Conservation (phyloP, 2,329 filamentous ascomycete genomes). For the Cordyceps pruinosa region DNA sequence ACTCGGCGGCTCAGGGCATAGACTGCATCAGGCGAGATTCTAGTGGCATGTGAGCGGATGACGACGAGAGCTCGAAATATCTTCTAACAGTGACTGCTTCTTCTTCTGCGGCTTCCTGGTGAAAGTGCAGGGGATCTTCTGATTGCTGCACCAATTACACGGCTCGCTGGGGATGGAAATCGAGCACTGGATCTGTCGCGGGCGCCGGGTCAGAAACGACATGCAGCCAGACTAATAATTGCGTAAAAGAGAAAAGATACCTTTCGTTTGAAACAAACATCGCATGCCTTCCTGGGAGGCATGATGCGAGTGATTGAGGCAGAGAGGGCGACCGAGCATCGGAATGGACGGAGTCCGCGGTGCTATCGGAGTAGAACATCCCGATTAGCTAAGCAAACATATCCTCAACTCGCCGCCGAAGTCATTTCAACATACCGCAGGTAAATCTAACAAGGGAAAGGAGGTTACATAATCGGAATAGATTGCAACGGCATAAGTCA, state of each 20-base stretch:
- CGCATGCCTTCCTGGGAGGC: constrained; percentile 12
- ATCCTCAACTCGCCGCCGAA: no score
- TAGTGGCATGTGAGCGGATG: not conserved
- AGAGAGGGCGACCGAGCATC: no score
- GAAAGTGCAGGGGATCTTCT: constrained; percentile 12
- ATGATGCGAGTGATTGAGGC: not conserved
- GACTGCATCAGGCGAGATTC: not conserved
- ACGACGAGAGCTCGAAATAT: not conserved
- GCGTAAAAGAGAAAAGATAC: not conserved
- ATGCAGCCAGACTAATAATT: not conserved
- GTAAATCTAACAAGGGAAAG: not conserved
- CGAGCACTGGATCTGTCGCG: constrained; percentile 13
- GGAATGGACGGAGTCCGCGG: not conserved
- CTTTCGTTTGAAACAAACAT: constrained; percentile 14
- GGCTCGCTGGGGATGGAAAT: constrained; percentile 8
- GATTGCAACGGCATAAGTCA: not conserved
- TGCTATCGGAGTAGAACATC: not conserved
- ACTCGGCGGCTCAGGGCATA: not conserved
- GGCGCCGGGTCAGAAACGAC: not conserved
- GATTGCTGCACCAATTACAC: constrained; percentile 14
- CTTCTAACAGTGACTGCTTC: not conserved
- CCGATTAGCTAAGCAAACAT: constrained; percentile 10
- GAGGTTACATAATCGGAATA: constrained; percentile 5
- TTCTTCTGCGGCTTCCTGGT: constrained; percentile 3
- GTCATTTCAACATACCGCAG: not conserved